A percentile compares a stretch with the other conserved stretches of the same genome.
phyloP scores from a whole-genome alignment of 164 flowering plant genomes.

The Malania oleifera region DNA sequence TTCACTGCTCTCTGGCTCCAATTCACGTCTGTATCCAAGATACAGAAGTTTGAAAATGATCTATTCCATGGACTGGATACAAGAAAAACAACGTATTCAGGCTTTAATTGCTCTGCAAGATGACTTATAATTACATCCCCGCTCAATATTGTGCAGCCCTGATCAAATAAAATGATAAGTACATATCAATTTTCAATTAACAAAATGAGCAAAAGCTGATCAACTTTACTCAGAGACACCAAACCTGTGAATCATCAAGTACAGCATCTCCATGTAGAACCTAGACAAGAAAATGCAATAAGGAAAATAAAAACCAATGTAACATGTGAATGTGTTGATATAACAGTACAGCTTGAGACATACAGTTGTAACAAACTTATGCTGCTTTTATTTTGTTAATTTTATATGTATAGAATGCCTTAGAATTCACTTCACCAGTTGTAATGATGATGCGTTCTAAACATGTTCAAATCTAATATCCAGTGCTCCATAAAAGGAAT shows the following conservation, averaged over 20 bases:
- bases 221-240: slow-evolving; percentile 9
- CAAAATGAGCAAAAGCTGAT: not conserved
- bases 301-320: not conserved
- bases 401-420: not conserved
- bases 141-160: slow-evolving; percentile 97
- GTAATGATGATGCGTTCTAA: not conserved
- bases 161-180: slow-evolving; percentile 17
- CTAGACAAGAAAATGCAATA: slow-evolving; percentile 24
- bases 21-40: not conserved
- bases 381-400: not conserved
- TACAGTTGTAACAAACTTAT: not conserved
- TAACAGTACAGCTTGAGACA: not conserved
- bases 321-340: not conserved
- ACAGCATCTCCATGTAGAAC: slow-evolving; percentile 99
- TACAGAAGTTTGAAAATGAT: not conserved
- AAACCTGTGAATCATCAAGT: slow-evolving; percentile 65
- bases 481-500: not conserved
- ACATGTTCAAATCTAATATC: not conserved
- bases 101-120: slow-evolving; percentile 70
- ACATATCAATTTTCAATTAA: not conserved
- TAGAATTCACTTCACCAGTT: not conserved
- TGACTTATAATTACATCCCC: slow-evolving; percentile 95
- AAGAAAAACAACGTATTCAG: slow-evolving; percentile 89
- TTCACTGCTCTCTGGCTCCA: too few relatives aligned
- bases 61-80: slow-evolving; percentile 50